Percentiles rank a stretch among this genome's conserved stretches.
Conservation (phyloP, 306 rosid species). For the Ziziphus jujuba region DNA sequence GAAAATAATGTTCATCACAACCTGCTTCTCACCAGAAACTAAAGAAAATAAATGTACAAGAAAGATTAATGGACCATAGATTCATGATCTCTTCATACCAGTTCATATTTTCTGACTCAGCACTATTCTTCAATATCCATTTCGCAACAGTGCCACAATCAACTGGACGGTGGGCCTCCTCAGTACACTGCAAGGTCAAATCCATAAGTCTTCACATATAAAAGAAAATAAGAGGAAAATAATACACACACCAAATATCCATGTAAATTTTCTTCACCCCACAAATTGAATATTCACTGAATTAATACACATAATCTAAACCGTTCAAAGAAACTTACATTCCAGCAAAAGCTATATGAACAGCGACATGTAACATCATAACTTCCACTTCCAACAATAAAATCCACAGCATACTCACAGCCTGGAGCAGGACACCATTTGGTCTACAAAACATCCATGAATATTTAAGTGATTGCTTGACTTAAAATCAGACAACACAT, state of each 20-base stretch:
- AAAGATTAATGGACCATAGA: neutral
- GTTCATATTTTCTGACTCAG: slow-evolving; percentile 96
- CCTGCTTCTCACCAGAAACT: neutral
- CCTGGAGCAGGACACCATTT: slow-evolving; percentile 99
- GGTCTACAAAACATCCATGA: slow-evolving; percentile 40
- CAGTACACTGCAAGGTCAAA: slow-evolving; percentile 62
- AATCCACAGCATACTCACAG: slow-evolving; percentile 85
- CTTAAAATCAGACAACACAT: too few relatives aligned
- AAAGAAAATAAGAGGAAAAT: neutral
- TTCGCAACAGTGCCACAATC: slow-evolving; percentile 91
- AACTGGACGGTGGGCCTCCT: slow-evolving; percentile 98
- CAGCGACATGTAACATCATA: slow-evolving; percentile 93
- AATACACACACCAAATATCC: neutral
- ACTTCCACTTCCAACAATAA: slow-evolving; percentile 80
- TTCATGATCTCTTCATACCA: slow-evolving; percentile 40
- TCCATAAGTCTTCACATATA: slow-evolving; percentile 1
- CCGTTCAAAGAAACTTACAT: slow-evolving; percentile 35
- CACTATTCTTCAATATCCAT: slow-evolving; percentile 95
- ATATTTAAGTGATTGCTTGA: neutral
- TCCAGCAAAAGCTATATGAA: slow-evolving; percentile 93
- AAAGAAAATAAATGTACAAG: neutral
- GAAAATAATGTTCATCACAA: neutral
- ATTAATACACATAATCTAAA: neutral
- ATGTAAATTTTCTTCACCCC: neutral
- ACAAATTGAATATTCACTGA: neutral